Percentiles rank a stretch among this genome's conserved stretches.
Evolutionary conservation across 2,329 filamentous ascomycete genomes (phyloP).

Genomic region (Alternaria incomplexa): DNA sequence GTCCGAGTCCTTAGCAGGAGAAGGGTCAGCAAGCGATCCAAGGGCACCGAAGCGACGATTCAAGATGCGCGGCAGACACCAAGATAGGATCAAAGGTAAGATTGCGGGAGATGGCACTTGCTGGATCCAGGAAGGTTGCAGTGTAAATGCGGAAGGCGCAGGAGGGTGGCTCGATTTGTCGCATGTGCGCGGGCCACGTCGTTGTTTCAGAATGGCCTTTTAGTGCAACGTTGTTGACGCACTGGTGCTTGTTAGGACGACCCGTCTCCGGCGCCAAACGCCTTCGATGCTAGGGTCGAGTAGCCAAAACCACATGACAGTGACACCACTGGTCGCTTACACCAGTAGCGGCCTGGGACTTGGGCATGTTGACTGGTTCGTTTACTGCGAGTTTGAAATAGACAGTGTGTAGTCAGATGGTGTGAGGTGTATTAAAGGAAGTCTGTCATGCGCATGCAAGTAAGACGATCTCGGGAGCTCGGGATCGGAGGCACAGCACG

Average conservation of each 20-base stretch:
- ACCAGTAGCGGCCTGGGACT: neutral
- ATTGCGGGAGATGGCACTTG: slow-evolving; percentile 10
- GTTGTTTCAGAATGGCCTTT: slow-evolving; percentile 13
- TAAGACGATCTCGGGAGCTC: neutral
- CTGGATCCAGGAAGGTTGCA: slow-evolving; percentile 9
- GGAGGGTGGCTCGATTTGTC: slow-evolving; percentile 6
- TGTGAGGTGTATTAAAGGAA: neutral
- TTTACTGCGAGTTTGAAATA: neutral
- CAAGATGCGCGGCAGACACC: neutral
- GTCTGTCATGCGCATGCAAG: neutral
- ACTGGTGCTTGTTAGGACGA: slow-evolving; percentile 10
- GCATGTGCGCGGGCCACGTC: slow-evolving; percentile 4
- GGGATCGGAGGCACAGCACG: neutral
- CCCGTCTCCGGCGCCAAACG: slow-evolving; percentile 8
- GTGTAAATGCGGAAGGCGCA: slow-evolving; percentile 2
- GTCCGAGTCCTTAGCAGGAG: neutral
- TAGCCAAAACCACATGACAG: neutral
- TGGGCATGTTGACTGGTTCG: neutral
- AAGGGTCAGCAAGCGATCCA: slow-evolving; percentile 1
- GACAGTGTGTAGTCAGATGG: neutral
- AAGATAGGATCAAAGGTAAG: slow-evolving; percentile 7
- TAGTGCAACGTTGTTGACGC: slow-evolving; percentile 11
- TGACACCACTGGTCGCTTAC: neutral
- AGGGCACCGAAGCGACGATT: neutral
- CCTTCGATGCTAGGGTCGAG: neutral